A percentile compares a stretch with the other conserved stretches of the same genome.
Conservation (phyloP, 1,284 basidiomycete genomes). For the Moesziomyces parantarcticus region DNA sequence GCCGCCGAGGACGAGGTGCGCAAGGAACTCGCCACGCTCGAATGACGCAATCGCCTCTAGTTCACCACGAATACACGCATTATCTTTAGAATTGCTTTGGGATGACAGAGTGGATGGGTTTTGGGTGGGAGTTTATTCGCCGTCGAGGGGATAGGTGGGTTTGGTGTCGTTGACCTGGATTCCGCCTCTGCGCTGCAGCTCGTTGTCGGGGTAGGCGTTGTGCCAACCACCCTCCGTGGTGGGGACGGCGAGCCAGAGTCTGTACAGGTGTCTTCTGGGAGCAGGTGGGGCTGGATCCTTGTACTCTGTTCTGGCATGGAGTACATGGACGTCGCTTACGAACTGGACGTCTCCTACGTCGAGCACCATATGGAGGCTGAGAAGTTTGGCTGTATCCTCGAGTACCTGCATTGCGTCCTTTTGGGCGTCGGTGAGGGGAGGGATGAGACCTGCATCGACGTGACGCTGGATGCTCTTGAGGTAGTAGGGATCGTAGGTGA, state of each 20-base stretch:
- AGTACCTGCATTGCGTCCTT: constrained; percentile 69
- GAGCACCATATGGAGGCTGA: constrained; percentile 70
- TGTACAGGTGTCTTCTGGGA: constrained; percentile 69
- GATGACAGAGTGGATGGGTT: not conserved
- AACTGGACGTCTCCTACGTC: constrained; percentile 68
- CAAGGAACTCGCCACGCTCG: constrained; percentile 77
- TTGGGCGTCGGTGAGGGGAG: constrained; percentile 65
- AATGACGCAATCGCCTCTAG: constrained; percentile 17
- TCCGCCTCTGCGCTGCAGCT: constrained; percentile 65
- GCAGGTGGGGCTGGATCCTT: constrained; percentile 68
- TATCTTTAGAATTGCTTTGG: not conserved
- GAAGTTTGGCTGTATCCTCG: constrained; percentile 68
- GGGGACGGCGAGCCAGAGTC: constrained; percentile 70
- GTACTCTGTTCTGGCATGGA: constrained; percentile 70
- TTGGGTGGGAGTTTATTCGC: constrained; percentile 55
- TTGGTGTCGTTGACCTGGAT: constrained; percentile 66
- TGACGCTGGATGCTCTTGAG: constrained; percentile 57
- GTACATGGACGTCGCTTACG: constrained; percentile 64
- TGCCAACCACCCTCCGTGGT: constrained; percentile 69
- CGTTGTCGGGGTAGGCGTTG: constrained; percentile 68
- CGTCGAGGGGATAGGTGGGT: constrained; percentile 69
- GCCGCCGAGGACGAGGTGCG: constrained; percentile 84
- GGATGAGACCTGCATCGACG: constrained; percentile 69
- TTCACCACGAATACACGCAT: not conserved
- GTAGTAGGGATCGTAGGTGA: constrained; percentile 65